These are phyloP conservation scores for Cryptosporidium felis DNA, from an alignment of 169 alveolate genomes.

Conservation along the genomic window DNA sequence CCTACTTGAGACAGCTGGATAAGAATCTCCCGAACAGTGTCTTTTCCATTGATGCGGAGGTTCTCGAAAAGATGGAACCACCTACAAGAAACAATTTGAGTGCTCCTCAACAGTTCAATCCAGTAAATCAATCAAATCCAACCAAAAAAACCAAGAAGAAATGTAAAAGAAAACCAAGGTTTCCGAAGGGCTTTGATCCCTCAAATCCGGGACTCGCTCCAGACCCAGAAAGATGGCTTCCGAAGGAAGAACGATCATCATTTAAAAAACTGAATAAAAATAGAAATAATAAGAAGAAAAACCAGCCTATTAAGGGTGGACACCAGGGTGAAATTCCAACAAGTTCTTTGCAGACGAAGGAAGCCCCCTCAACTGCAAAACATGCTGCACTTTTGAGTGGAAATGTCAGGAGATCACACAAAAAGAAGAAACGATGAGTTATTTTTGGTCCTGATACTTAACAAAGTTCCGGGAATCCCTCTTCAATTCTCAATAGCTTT, in stretches of 20 bases:
- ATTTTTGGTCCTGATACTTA: background rate
- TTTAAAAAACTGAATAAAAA: conserved; percentile 63
- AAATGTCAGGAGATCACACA: conserved; percentile 1
- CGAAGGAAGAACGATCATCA: conserved; percentile 72
- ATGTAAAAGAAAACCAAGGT: conserved; percentile 70
- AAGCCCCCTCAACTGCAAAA: conserved; percentile 45
- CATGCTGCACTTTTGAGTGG: background rate
- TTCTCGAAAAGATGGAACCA: conserved; percentile 18
- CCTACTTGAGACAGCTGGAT: conserved; percentile 10
- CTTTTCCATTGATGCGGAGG: conserved; percentile 55
- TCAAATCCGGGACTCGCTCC: conserved; percentile 74
- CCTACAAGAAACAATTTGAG: background rate
- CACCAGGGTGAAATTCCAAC: conserved; percentile 55
- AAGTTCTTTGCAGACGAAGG: background rate
- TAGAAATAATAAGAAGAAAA: conserved; percentile 40
- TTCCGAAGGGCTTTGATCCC: conserved; percentile 78
- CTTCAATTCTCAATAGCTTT: conserved; percentile 5
- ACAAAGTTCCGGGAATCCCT: background rate
- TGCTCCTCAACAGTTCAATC: background rate
- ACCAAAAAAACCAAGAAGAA: conserved; percentile 10
- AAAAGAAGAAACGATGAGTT: conserved; percentile 47
- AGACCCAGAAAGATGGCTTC: conserved; percentile 79
- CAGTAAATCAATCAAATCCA: background rate
- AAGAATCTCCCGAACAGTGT: conserved; percentile 21
- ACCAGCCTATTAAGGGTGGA: conserved; percentile 16